A percentile compares a stretch with the other conserved stretches of the same genome.
phyloP scores from a whole-genome alignment of 306 rosid species.

The Trifolium fragiferum region DNA sequence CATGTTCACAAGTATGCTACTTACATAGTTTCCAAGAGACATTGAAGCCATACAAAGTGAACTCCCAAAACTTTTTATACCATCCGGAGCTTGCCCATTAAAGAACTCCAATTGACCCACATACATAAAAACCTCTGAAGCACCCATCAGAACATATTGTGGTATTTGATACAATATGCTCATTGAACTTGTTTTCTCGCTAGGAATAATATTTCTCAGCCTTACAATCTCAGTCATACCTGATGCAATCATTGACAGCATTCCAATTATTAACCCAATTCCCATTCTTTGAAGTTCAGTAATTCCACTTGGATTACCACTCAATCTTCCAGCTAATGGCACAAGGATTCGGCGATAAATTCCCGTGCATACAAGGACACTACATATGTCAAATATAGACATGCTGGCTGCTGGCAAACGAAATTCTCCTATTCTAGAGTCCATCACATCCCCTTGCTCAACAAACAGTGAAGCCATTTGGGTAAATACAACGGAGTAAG shows the following conservation, averaged over 20 bases:
- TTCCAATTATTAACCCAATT: constrained; percentile 61
- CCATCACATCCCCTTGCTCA: constrained; percentile 70
- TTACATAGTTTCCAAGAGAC: constrained; percentile 67
- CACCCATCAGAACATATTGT: constrained; percentile 65
- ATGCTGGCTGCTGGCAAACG: constrained; percentile 72
- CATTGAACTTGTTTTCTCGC: constrained; percentile 50
- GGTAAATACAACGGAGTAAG: constrained; percentile 65
- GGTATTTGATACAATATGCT: constrained; percentile 67
- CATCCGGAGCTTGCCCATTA: constrained; percentile 68
- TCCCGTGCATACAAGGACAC: constrained; percentile 61
- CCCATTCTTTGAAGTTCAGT: constrained; percentile 74
- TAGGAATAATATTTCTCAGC: constrained; percentile 46
- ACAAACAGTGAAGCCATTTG: constrained; percentile 78
- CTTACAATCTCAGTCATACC: constrained; percentile 63
- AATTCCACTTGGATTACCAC: constrained; percentile 57
- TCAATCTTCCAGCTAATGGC: constrained; percentile 55
- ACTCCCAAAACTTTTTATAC: constrained; percentile 67
- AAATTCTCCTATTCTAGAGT: constrained; percentile 50
- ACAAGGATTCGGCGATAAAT: constrained; percentile 55
- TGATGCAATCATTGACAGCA: constrained; percentile 68
- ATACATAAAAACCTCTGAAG: constrained; percentile 73
- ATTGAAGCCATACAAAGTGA: constrained; percentile 79
- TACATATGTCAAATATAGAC: constrained; percentile 64
- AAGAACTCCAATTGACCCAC: constrained; percentile 70
- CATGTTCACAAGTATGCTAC: constrained; percentile 60